Percentiles rank a stretch among this genome's conserved stretches.
phyloP scores from a whole-genome alignment of 306 rosid species.

The Sindora glabra region DNA sequence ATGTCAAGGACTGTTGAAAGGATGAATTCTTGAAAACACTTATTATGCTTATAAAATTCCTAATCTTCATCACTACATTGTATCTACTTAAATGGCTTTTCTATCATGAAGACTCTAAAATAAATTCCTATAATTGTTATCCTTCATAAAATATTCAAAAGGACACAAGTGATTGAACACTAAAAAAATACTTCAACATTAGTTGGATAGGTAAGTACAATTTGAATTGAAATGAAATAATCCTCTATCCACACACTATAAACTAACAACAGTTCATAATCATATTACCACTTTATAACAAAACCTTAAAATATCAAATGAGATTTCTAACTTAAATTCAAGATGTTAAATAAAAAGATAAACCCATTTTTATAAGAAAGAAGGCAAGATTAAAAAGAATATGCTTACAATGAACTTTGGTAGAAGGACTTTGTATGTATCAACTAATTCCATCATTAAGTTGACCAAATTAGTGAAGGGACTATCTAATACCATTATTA shows the following conservation, averaged over 20 bases:
- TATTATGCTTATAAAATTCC: neutral
- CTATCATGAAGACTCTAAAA: no score
- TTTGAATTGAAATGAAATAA: neutral
- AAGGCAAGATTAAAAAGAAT: neutral
- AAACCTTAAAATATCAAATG: slow-evolving; percentile 6
- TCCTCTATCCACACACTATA: no score
- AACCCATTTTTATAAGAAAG: neutral
- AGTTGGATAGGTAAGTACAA: neutral
- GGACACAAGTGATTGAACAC: neutral
- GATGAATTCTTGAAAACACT: neutral
- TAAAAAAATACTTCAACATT: neutral
- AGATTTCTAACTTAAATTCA: neutral
- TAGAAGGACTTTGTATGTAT: slow-evolving; percentile 67
- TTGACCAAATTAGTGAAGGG: slow-evolving; percentile 95
- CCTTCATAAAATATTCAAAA: neutral
- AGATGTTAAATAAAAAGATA: neutral
- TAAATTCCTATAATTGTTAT: neutral
- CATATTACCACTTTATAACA: neutral
- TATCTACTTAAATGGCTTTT: no score
- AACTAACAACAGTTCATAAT: no score
- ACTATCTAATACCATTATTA: slow-evolving; percentile 94
- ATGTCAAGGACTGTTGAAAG: neutral
- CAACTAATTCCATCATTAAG: slow-evolving; percentile 96
- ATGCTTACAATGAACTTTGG: slow-evolving; percentile 98
- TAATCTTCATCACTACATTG: neutral